These are phyloP conservation scores for Bacidia rubella DNA, from an alignment of 495 filamentous ascomycete genomes.

Conservation along the genomic window DNA sequence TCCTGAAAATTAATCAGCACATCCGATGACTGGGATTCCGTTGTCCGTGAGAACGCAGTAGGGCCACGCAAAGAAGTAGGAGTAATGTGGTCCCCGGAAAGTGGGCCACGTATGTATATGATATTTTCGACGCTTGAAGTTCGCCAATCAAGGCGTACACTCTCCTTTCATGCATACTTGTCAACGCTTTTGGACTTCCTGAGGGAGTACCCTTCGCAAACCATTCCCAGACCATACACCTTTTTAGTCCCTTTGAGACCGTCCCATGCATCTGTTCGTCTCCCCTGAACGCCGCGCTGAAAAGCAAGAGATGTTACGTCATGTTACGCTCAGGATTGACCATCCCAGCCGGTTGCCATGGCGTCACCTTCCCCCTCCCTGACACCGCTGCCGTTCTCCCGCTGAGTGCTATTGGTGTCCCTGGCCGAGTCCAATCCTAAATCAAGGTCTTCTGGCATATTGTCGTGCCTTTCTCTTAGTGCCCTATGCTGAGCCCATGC, in stretches of 20 bases:
- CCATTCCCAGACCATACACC: too few relatives aligned
- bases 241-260: too few relatives aligned
- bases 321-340: neutral
- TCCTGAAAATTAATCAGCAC: too few relatives aligned
- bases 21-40: too few relatives aligned
- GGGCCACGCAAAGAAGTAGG: too few relatives aligned
- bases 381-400: constrained; percentile 7
- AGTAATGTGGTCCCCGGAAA: too few relatives aligned
- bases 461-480: constrained; percentile 54
- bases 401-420: constrained; percentile 2
- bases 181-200: neutral
- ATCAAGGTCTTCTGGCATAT: constrained; percentile 58
- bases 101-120: too few relatives aligned
- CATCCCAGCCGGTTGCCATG: constrained; percentile 12
- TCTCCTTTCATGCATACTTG: neutral
- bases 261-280: neutral
- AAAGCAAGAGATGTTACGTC: neutral
- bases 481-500: constrained; percentile 76
- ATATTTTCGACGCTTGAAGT: neutral
- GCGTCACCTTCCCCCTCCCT: constrained; percentile 5
- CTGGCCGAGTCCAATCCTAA: constrained; percentile 43
- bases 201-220: neutral
- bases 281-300: neutral
- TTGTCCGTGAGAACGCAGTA: too few relatives aligned
- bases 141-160: neutral